Percentiles rank a stretch among this genome's conserved stretches.
Conservation (phyloP, 2,329 filamentous ascomycete species). For the Scedosporium apiospermum region DNA sequence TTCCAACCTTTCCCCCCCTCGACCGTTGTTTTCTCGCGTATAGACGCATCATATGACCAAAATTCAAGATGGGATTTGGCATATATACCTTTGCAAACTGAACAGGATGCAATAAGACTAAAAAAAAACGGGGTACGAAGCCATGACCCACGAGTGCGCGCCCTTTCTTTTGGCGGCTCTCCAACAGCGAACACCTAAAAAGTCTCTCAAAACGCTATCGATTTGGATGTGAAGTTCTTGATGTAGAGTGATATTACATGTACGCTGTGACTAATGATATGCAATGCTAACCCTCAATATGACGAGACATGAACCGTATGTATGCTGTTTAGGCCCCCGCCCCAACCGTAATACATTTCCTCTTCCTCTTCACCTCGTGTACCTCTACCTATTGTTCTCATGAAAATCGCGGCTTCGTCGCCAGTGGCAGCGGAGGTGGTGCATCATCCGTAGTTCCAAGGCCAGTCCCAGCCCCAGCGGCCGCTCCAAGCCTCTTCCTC, state of each 20-base stretch:
- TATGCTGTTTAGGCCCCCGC: no score
- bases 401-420: constrained; percentile 36
- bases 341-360: no score
- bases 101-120: neutral
- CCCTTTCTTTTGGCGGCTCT: neutral
- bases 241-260: no score
- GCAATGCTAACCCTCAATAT: no score
- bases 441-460: constrained; percentile 18
- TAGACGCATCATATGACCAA: constrained; percentile 3
- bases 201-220: neutral
- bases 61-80: neutral
- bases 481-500: constrained; percentile 35
- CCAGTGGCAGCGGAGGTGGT: constrained; percentile 44
- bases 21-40: neutral
- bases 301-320: no score
- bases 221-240: no score
- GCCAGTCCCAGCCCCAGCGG: constrained; percentile 5
- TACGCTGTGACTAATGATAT: no score
- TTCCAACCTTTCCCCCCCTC: neutral
- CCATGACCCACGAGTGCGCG: neutral
- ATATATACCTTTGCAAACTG: neutral
- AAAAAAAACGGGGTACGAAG: neutral
- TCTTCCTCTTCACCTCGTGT: neutral
- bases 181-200: neutral
- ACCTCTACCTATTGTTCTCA: constrained; percentile 1